Conservation (phyloP, 2,329 filamentous ascomycete genomes). For the Metarhizium anisopliae region DNA sequence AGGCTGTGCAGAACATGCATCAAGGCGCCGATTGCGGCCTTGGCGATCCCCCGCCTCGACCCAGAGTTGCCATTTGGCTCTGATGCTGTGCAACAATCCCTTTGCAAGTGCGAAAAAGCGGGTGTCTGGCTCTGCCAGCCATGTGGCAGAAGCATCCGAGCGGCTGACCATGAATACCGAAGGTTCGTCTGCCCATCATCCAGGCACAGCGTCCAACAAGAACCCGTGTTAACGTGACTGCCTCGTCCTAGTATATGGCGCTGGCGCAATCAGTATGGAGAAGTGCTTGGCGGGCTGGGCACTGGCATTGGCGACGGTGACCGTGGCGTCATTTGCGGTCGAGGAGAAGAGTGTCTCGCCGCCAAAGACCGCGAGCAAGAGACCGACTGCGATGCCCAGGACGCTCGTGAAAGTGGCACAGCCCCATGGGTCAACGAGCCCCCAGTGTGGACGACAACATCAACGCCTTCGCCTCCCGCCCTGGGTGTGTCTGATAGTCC, state of each 20-base stretch:
- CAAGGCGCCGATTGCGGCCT: conserved; percentile 55
- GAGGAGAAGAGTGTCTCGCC: conserved; percentile 67
- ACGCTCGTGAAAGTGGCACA: conserved; percentile 42
- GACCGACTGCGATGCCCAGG: conserved; percentile 75
- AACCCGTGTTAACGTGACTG: background rate
- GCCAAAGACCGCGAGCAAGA: conserved; percentile 73
- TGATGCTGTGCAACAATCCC: conserved; percentile 45
- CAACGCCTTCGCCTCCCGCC: conserved; percentile 10
- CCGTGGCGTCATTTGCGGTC: conserved; percentile 79
- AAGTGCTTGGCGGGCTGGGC: conserved; percentile 70
- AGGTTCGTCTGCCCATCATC: conserved; percentile 30
- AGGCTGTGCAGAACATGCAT: conserved; percentile 71
- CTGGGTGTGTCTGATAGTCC: conserved; percentile 8
- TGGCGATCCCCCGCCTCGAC: conserved; percentile 36
- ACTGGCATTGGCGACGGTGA: conserved; percentile 84
- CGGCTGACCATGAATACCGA: conserved; percentile 49
- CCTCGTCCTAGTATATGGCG: conserved; percentile 58
- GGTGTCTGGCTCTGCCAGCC: conserved; percentile 79
- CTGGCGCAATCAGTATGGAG: conserved; percentile 80
- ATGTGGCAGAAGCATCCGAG: conserved; percentile 65
- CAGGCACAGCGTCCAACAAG: background rate
- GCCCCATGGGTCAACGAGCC: conserved; percentile 11
- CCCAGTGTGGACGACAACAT: conserved; percentile 12
- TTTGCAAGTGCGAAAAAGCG: conserved; percentile 43
- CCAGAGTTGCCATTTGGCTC: conserved; percentile 39